A percentile compares a stretch with the other conserved stretches of the same genome.
These are phyloP conservation scores for Orychophragmus violaceus DNA, from an alignment of 345 rosid species.

Conservation along the genomic window DNA sequence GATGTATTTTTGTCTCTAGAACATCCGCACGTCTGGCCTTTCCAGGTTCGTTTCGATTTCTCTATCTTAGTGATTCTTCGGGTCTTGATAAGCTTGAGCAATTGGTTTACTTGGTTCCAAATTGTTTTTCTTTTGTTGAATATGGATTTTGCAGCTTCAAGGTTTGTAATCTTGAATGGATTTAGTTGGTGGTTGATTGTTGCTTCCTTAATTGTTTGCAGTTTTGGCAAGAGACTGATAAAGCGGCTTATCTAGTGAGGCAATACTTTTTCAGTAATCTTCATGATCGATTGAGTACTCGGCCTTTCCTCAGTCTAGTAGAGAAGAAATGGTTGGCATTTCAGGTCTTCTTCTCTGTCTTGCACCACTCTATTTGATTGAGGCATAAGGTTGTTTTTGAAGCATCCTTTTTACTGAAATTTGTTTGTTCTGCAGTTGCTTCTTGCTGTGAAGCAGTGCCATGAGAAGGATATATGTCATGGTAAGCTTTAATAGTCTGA, in stretches of 20 bases:
- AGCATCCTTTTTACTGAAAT: not conserved
- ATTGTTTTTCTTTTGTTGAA: not conserved
- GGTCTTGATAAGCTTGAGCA: not conserved
- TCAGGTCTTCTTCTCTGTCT: constrained; percentile 52
- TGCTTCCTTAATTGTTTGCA: constrained; percentile 25
- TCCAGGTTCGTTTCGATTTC: constrained; percentile 52
- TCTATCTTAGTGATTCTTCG: no score
- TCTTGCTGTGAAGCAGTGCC: constrained; percentile 89
- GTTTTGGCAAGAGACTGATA: constrained; percentile 99
- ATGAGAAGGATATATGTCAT: constrained; percentile 85
- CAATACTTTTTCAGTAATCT: constrained; percentile 91
- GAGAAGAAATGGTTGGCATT: constrained; percentile 98
- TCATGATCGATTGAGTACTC: constrained; percentile 87
- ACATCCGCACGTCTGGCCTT: constrained; percentile 91
- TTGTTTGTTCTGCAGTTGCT: constrained; percentile 59
- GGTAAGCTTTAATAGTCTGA: constrained; percentile 48
- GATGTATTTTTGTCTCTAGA: constrained; percentile 66
- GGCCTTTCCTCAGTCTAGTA: constrained; percentile 81
- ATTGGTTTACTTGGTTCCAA: not conserved
- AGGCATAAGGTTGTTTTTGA: not conserved
- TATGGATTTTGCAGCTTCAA: not conserved
- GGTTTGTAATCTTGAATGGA: not conserved
- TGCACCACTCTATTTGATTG: not conserved
- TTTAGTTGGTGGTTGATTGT: not conserved
- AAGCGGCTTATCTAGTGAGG: constrained; percentile 91